Base-by-base conservation (phyloP, 1,139 yeast genomes). In the Taphrina deformans region DNA sequence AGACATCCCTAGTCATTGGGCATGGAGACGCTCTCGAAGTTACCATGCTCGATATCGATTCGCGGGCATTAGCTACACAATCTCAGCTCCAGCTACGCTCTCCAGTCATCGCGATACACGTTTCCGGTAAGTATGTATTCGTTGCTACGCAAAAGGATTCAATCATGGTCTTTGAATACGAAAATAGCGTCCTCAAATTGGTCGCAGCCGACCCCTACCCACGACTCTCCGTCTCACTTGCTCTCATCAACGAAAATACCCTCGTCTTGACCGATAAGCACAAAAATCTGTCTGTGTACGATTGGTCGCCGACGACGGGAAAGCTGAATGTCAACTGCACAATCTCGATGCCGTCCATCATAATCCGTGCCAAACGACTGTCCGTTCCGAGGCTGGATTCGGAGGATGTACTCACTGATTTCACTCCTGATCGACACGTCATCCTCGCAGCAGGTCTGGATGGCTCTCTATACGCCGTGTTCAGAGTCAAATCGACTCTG, bases 91-190 rank as follows among this genome's bases (percentile, higher is more conserved):
- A 12, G 23, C 58, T 53, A 14, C 29, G 58, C 12, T 53, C 58
- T 10, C 21, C 48, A 7, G 58, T 21, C 35, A 53, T 40, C 9
- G 5, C 58, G 12, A 16, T 53, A 6, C 58, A 53, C 31, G 58
- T 53, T 16, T 35, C 10, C 14, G 48, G 27, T 10, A 14, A 35
- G 21, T 24, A 16, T 31, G 16, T 53, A 10, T 53, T 53, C 23
- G 58, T 31, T 9, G 48, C 58, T 10, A 53, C 48, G 3, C 58
- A 53, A 38, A 53, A 53, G 48, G 58, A 53, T n/a, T 53, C 58
- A 5, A n/a, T 53, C 23, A 35, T 53, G 27, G 33, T 53, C 4
- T 35, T 53, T 12, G 21, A 27, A 4, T 53, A 38, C 16, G 23
- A 6, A 16, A 48, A 23, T 14, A 27, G 21, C n/a, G 35, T 3